Evolutionary conservation across 73 alveolate genomes (phyloP), one percentile per base, ranked within the genome.

Genomic region (Tetrahymena malaccensis): DNA sequence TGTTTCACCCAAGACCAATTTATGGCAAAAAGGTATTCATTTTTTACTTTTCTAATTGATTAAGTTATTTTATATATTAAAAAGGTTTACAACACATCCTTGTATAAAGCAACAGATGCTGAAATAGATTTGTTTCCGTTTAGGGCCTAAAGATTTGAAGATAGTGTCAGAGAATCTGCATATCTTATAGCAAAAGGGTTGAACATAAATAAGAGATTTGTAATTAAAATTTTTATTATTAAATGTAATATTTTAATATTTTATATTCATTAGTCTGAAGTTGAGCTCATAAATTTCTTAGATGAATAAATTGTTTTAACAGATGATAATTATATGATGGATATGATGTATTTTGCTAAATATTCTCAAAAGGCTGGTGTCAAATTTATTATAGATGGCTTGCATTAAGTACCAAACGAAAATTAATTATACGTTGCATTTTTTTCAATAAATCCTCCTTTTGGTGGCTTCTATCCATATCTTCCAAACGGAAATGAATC

Each of bases 321-420:
- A 19, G 96, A 95, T 85, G 96, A 94, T 83, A 96, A 97, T 15
- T 93, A 43, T 27, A 93, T 97, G 96, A 94, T 94, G 43, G 97
- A 96, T 94, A 94, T 96, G 96, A 97, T 93, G 94, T 97, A 94
- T 50, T 96, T 94, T 43, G 97, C 97, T 34, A 57, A 94, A 55
- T 98, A 98, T 93, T 96, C 95, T 40, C 94, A 95, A 85, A 94
- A 94, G 33, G 93, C 97, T 50, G 99, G 99, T 25, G 98, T 98
- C 94, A 97, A 97, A 93, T 58, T 98, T n/a, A 50, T 98, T 17
- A 98, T 97, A 11, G 99, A 98, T 96, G 99, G 97, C 19, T 84
- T 98, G 70, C 98, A 97, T 89, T 97, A 98, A 94, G 94, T 94
- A 40, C 97, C 97, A 34, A 34, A 95, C 19, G 96, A 98, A 40